These are phyloP conservation scores for Lentinus brumalis DNA, from an alignment of 768 basidiomycete species.

Conservation along the genomic window DNA sequence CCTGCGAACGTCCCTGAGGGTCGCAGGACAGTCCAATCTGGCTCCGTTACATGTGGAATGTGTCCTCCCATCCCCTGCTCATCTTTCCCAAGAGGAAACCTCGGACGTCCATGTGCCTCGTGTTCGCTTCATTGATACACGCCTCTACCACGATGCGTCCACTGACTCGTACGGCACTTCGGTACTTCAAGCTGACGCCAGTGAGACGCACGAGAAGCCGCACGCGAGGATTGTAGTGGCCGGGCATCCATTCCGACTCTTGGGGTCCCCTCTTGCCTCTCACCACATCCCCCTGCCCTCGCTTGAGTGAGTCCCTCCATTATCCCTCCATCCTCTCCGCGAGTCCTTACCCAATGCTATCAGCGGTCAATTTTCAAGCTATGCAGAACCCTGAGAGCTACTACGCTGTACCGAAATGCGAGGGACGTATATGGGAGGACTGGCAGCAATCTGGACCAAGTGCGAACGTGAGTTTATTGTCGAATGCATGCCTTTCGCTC, in stretches of 20 bases:
- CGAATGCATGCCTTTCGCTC: too few relatives aligned
- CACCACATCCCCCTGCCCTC: conserved; percentile 20
- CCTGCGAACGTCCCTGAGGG: conserved; percentile 4
- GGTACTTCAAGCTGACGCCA: conserved; percentile 23
- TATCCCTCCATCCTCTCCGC: too few relatives aligned
- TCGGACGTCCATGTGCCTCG: conserved; percentile 19
- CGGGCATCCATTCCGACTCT: conserved; percentile 13
- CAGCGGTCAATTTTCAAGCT: conserved; percentile 7
- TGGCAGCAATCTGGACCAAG: conserved; percentile 25
- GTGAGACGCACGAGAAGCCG: conserved; percentile 14
- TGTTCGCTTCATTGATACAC: conserved; percentile 26
- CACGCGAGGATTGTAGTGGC: conserved; percentile 23
- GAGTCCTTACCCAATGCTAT: too few relatives aligned
- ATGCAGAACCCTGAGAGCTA: conserved; percentile 28
- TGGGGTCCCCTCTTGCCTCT: conserved; percentile 23
- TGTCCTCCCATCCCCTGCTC: conserved; percentile 4
- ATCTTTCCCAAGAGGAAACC: conserved; percentile 16
- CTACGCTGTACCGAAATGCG: conserved; percentile 21
- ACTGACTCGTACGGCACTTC: conserved; percentile 18
- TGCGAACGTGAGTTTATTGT: conserved; percentile 28
- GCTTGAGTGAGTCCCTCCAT: conserved; percentile 16
- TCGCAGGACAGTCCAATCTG: not conserved
- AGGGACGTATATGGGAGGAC: conserved; percentile 24
- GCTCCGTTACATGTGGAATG: conserved; percentile 10
- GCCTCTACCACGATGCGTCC: conserved; percentile 24